Evolutionary conservation across 495 filamentous ascomycete genomes (phyloP), one percentile per base, ranked within the genome.

Genomic region (Penicillium bialowiezense): DNA sequence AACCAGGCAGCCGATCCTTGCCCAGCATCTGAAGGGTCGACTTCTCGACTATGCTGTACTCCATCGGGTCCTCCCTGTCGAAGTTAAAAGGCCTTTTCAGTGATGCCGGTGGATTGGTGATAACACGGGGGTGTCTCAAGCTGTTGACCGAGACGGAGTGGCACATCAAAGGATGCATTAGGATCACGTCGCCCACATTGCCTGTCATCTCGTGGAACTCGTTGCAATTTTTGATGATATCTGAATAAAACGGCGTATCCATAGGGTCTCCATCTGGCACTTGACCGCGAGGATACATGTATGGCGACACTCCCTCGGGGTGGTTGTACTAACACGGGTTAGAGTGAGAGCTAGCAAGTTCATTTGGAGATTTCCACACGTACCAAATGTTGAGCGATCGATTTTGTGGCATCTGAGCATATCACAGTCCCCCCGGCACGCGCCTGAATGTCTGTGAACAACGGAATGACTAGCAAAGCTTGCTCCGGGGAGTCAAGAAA

Each of bases 401-500:
- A 63, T 1, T 70, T 68, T 31, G 88, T 81, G 0, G 77, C 83
- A 46, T 78, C 70, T 0, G 80, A 76, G 55, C 81, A 81, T 39
- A 88, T 72, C 62, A 84, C 71, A 10, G 86, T 89, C n/a, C 83
- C 86, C 15, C 87, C 87, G 3, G 81, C 86, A 48, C 70, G 68
- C 1, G 76, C 59, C 20, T 67, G 60, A 46, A 89, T 83, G 57
- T 89, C 84, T 8, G 74, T 83, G 65, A 86, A 89, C 15, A 88
- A 54, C 3, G 86, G 85, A 38, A 83, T 87, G 14, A 89, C 82
- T 0, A 90, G 70, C 37, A 89, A 63, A 0, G 73, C 86, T 63
- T 90, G 86, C 67, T 89, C 86, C 0, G 81, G 80, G 37, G 80
- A 85, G 64, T 89, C 86, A 13, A 90, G 72, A 55, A 83, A 89